These are phyloP conservation scores for Gardenia jasminoides DNA, from an alignment of 257 asterid species.

Conservation along the genomic window DNA sequence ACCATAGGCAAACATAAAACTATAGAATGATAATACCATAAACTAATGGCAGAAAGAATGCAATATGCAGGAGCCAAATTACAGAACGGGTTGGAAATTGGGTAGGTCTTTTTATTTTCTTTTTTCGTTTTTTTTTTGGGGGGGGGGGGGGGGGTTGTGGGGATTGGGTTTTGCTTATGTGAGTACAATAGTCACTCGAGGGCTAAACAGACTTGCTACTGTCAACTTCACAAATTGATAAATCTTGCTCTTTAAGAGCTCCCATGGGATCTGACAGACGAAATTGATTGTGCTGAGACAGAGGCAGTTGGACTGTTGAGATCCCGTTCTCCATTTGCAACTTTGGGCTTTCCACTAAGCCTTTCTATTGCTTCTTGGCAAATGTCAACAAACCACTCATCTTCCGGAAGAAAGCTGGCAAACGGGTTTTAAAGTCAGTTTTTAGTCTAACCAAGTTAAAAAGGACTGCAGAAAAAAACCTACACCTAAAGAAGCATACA, in stretches of 20 bases:
- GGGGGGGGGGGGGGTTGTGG: background rate
- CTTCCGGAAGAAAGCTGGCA: conserved; percentile 89
- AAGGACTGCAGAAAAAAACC: background rate
- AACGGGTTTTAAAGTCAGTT: conserved; percentile 4
- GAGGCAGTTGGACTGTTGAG: conserved; percentile 97
- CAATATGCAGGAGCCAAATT: background rate
- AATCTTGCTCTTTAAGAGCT: conserved; percentile 51
- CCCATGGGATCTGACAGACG: conserved; percentile 91
- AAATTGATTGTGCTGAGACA: conserved; percentile 91
- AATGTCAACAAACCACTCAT: conserved; percentile 82
- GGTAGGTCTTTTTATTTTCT: too few species aligned
- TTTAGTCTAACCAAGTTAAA: conserved; percentile 4
- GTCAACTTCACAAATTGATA: conserved; percentile 24
- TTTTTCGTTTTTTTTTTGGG: too few species aligned
- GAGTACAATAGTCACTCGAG: background rate
- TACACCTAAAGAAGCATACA: background rate
- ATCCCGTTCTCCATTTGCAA: conserved; percentile 79
- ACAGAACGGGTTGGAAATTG: background rate
- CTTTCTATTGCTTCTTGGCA: conserved; percentile 88
- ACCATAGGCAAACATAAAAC: conserved; percentile 8
- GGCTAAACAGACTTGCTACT: background rate
- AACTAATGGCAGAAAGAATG: background rate
- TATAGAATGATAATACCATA: background rate
- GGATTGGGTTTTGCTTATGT: background rate
- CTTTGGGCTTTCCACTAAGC: conserved; percentile 86